Evolutionary conservation across 164 flowering plant species (phyloP).

Genomic region (Tinospora cordifolia): DNA sequence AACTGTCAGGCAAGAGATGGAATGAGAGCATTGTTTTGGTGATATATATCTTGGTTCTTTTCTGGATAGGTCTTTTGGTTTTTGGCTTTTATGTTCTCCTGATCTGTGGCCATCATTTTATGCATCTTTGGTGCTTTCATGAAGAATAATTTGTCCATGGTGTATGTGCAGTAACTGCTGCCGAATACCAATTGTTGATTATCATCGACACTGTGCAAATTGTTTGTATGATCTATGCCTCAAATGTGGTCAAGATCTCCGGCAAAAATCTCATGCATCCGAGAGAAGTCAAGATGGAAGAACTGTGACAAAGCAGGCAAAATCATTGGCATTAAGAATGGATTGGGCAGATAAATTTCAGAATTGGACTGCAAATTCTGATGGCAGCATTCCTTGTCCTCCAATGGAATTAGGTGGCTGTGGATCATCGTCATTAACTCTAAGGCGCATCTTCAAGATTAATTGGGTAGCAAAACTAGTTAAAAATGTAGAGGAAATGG

Average conservation of each 20-base stretch:
- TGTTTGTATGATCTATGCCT: constrained; percentile 89
- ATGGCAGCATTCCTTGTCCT: constrained; percentile 85
- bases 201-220: constrained; percentile 77
- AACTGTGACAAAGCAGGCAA: constrained; percentile 15
- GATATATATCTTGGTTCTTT: neutral
- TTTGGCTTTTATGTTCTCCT: neutral
- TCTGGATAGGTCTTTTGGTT: neutral
- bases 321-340: constrained; percentile 22
- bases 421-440: constrained; percentile 41
- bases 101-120: too few relatives aligned
- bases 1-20: neutral
- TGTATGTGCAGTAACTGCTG: constrained; percentile 67
- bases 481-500: constrained; percentile 93
- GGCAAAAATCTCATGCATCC: constrained; percentile 36
- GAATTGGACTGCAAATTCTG: constrained; percentile 60
- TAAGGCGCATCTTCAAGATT: constrained; percentile 83
- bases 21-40: too few relatives aligned
- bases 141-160: constrained; percentile 1
- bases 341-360: constrained; percentile 33
- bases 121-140: neutral
- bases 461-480: constrained; percentile 96
- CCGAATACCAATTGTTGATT: constrained; percentile 78
- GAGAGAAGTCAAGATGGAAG: constrained; percentile 28
- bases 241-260: constrained; percentile 74
- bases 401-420: constrained; percentile 81